A percentile compares a stretch with the other conserved stretches of the same genome.
phyloP scores from a whole-genome alignment of 2,329 filamentous ascomycete genomes.

The Aspergillus felis region DNA sequence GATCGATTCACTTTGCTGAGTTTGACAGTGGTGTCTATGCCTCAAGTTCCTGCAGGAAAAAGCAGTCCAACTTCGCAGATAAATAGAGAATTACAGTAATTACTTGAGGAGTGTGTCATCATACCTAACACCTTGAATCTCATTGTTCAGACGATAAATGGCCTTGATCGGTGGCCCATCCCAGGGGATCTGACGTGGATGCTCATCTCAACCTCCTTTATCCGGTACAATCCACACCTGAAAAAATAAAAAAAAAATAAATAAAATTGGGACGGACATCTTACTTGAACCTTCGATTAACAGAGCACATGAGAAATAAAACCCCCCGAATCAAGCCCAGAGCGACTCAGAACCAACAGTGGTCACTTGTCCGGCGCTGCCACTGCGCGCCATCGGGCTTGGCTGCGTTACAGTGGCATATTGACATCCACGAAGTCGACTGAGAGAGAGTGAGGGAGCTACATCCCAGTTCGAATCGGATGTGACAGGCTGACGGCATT shows the following conservation, averaged over 20 bases:
- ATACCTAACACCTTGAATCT: neutral
- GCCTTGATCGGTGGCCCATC: neutral
- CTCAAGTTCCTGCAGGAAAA: neutral
- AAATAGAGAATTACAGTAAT: neutral
- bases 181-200: neutral
- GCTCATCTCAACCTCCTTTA: neutral
- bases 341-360: neutral
- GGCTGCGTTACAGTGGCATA: neutral
- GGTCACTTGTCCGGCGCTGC: neutral
- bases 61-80: neutral
- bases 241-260: neutral
- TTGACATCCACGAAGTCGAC: neutral
- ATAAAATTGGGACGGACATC: neutral
- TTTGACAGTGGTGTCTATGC: neutral
- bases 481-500: neutral
- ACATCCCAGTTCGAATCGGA: neutral
- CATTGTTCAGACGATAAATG: neutral
- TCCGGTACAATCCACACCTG: neutral
- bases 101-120: neutral
- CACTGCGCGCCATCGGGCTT: constrained; percentile 1
- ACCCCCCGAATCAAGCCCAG: neutral
- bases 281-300: neutral
- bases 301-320: neutral
- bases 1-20: neutral
- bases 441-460: neutral